Evolutionary conservation across 2,329 filamentous ascomycete genomes (phyloP).

Genomic region (Phoma herbarum): DNA sequence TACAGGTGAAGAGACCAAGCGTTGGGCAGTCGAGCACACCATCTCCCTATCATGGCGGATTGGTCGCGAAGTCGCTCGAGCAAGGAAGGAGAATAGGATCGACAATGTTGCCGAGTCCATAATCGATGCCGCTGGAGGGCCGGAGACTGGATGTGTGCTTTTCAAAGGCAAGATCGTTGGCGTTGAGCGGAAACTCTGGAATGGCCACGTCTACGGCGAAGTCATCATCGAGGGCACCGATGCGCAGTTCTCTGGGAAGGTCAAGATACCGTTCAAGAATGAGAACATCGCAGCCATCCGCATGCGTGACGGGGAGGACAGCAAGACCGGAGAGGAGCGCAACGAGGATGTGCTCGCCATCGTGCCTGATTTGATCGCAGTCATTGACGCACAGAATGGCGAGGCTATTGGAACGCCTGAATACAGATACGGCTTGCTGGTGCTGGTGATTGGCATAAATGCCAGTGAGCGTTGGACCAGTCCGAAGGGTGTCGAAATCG

Average conservation of each 20-base stretch:
- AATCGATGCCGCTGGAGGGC: slow-evolving; percentile 54
- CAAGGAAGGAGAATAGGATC: slow-evolving; percentile 48
- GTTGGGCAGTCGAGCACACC: slow-evolving; percentile 53
- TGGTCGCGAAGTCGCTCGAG: slow-evolving; percentile 47
- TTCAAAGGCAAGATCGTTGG: slow-evolving; percentile 59
- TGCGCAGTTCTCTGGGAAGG: slow-evolving; percentile 50
- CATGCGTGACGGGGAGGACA: slow-evolving; percentile 37
- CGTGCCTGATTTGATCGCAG: slow-evolving; percentile 61
- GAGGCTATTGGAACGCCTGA: slow-evolving; percentile 63
- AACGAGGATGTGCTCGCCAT: slow-evolving; percentile 56
- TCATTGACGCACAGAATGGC: slow-evolving; percentile 60
- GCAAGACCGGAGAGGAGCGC: slow-evolving; percentile 42
- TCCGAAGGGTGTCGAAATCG: slow-evolving; percentile 58
- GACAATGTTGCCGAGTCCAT: slow-evolving; percentile 51
- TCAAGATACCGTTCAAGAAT: slow-evolving; percentile 77
- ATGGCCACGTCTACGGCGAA: slow-evolving; percentile 56
- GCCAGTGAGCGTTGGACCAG: slow-evolving; percentile 65
- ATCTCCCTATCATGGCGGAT: slow-evolving; percentile 52
- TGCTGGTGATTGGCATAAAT: slow-evolving; percentile 63
- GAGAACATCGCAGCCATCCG: slow-evolving; percentile 71
- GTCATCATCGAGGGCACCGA: slow-evolving; percentile 51
- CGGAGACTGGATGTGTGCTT: slow-evolving; percentile 50
- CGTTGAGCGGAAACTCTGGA: slow-evolving; percentile 52
- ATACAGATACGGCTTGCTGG: slow-evolving; percentile 63
- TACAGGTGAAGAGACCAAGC: slow-evolving; percentile 48